A percentile compares a stretch with the other conserved stretches of the same genome.
phyloP scores from a whole-genome alignment of 1,284 basidiomycete species.

The Fomitiporia mediterranea region DNA sequence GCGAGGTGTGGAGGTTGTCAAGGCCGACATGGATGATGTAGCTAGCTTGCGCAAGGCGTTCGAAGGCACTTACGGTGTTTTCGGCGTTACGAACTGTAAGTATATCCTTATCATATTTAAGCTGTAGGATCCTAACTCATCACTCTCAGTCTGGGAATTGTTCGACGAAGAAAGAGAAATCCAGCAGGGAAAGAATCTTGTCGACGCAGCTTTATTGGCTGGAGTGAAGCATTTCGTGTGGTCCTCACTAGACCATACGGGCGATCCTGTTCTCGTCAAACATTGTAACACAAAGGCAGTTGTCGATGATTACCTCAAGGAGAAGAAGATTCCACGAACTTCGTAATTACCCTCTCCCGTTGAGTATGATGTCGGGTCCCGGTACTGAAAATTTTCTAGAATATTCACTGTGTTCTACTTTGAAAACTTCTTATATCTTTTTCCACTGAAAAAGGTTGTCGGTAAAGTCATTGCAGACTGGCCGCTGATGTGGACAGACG shows the following conservation, averaged over 20 bases:
- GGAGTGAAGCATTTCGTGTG: conserved; percentile 29
- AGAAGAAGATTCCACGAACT: conserved; percentile 22
- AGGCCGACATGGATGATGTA: conserved; percentile 22
- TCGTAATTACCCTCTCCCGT: conserved; percentile 7
- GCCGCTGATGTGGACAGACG: conserved; percentile 26
- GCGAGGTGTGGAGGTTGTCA: conserved; percentile 11
- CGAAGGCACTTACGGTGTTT: conserved; percentile 19
- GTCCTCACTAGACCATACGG: conserved; percentile 23
- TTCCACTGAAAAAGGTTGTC: conserved; percentile 12
- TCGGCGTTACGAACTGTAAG: conserved; percentile 19
- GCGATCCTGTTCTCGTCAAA: conserved; percentile 18
- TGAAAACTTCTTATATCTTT: not conserved
- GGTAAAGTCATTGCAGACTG: conserved; percentile 22
- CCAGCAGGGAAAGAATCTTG: conserved; percentile 19
- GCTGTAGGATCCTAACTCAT: not conserved
- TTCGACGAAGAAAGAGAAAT: not conserved
- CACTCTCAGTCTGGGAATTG: conserved; percentile 5
- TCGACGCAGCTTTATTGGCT: conserved; percentile 28
- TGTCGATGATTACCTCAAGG: conserved; percentile 26
- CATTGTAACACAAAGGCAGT: conserved; percentile 27
- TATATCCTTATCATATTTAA: not conserved
- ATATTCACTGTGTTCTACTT: too few species aligned
- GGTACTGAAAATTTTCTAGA: not conserved
- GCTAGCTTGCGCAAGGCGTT: conserved; percentile 19
- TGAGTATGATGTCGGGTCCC: too few species aligned